Percentiles rank a stretch among this genome's conserved stretches.
Conservation (phyloP, 1,139 yeast species). For the Pneumocystis canis region DNA sequence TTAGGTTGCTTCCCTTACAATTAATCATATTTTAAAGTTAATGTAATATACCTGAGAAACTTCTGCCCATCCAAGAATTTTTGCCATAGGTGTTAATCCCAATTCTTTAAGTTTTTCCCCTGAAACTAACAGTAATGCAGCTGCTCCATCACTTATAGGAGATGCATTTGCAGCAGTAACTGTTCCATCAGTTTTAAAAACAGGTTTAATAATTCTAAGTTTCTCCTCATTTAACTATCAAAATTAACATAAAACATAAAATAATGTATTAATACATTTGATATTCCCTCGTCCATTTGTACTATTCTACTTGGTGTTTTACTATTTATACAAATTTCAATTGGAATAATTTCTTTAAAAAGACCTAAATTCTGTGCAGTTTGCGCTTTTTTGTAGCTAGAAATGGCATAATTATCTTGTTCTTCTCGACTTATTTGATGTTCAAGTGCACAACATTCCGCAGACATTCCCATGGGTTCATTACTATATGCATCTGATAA, state of each 20-base stretch:
- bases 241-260: neutral
- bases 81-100: slow-evolving; percentile 74
- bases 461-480: slow-evolving; percentile 87
- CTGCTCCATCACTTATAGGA: slow-evolving; percentile 92
- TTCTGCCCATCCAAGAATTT: slow-evolving; percentile 90
- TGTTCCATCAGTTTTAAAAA: slow-evolving; percentile 76
- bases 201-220: slow-evolving; percentile 73
- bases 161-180: slow-evolving; percentile 96
- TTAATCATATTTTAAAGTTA: neutral
- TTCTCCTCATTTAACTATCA: slow-evolving; percentile 57
- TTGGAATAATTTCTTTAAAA: slow-evolving; percentile 74
- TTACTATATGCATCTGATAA: slow-evolving; percentile 77
- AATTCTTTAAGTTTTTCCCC: slow-evolving; percentile 71
- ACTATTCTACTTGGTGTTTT: slow-evolving; percentile 79
- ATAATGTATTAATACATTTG: slow-evolving; percentile 19
- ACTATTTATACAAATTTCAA: slow-evolving; percentile 75
- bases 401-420: slow-evolving; percentile 81
- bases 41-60: slow-evolving; percentile 52
- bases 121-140: slow-evolving; percentile 78
- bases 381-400: slow-evolving; percentile 73
- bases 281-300: slow-evolving; percentile 60
- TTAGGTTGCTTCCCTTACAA: slow-evolving; percentile 36
- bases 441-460: slow-evolving; percentile 80
- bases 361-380: slow-evolving; percentile 66
- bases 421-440: slow-evolving; percentile 49